Base-by-base conservation (phyloP, 176 grass and related monocot species). In the Phyllostachys edulis region DNA sequence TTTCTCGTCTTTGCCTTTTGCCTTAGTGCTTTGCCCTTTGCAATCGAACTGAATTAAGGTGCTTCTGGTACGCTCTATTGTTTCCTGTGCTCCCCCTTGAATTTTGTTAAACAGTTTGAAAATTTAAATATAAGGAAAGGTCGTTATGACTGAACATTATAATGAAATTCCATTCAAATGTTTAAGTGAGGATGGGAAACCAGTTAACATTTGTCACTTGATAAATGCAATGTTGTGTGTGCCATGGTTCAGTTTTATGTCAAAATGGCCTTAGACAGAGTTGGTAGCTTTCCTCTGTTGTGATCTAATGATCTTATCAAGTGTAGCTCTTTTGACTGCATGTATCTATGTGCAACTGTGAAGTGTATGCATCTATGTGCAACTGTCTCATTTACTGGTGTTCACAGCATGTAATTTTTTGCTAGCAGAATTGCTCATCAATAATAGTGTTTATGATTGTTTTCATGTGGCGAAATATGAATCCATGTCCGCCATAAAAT, bases 401-500 rank as follows among this genome's bases (percentile, higher is more conserved):
- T 57, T 23, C 55, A 60, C 56, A 60, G 21, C 56, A 60, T 60
- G n/a, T 12, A 60, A 23, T 11, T 78, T 42, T 56, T 71, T 70
- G 72, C 40, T 37, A 14, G 29, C 16, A 67, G 27, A 71, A 62
- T 60, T 51, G 29, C 26, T 81, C 7, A 5, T 18, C 23, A 17
- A 36, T 73, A 55, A 41, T 9, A 38, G 36, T 60, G 37, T 77
- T 77, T 38, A 60, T 16, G 74, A 26, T 77, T 76, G 36, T 76
- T 77, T 77, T 61, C 34, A 77, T 4, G n/a, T 77, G 56, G n/a
- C 5, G n/a, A 77, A 61, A 77, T 60, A 13, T 61, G 54, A 42
- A 26, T 16, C 36, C 55, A 77, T 77, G 37, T 14, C 14, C 1
- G n/a, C 40, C 56, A 60, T 46, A 63, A 13, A 78, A 63, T 60